These are phyloP conservation scores for Chloropicon primus DNA, from an alignment of 139 green algal species.

Conservation along the genomic window DNA sequence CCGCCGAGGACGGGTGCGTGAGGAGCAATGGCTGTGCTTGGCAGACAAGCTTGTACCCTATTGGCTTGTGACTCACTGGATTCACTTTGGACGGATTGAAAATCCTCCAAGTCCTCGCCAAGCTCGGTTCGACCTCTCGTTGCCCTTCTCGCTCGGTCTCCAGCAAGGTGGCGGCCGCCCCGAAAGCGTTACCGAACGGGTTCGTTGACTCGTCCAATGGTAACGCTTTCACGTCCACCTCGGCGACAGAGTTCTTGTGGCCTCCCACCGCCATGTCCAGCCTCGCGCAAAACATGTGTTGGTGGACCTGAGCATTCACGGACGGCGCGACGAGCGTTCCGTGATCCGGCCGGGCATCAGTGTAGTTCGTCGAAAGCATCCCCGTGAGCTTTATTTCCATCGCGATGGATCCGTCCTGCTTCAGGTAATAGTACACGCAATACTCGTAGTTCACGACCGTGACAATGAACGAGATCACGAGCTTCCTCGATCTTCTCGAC, in stretches of 20 bases:
- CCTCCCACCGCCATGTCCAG: conserved; percentile 67
- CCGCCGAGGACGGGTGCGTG: conserved; percentile 23
- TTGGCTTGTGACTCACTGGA: conserved; percentile 25
- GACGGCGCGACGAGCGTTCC: conserved; percentile 49
- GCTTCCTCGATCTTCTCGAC: conserved; percentile 38
- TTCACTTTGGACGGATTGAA: conserved; percentile 40
- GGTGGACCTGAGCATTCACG: conserved; percentile 59
- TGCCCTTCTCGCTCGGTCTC: conserved; percentile 28
- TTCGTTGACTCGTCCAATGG: conserved; percentile 55
- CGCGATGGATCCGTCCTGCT: conserved; percentile 52
- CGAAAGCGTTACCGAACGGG: conserved; percentile 57
- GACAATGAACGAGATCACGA: conserved; percentile 56
- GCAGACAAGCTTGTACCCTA: conserved; percentile 52
- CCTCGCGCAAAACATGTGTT: conserved; percentile 74
- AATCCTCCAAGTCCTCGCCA: conserved; percentile 40
- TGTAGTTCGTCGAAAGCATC: conserved; percentile 55
- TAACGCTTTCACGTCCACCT: conserved; percentile 41
- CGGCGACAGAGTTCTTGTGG: conserved; percentile 9
- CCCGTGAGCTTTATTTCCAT: conserved; percentile 78
- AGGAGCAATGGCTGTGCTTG: conserved; percentile 24
- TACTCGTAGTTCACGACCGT: conserved; percentile 79
- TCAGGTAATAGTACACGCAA: conserved; percentile 57
- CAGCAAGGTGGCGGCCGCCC: conserved; percentile 44
- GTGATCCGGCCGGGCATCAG: conserved; percentile 10
- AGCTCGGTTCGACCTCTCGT: conserved; percentile 22